A percentile compares a stretch with the other conserved stretches of the same genome.
These are phyloP conservation scores for Populus nigra DNA, from an alignment of 345 rosid species.

Conservation along the genomic window DNA sequence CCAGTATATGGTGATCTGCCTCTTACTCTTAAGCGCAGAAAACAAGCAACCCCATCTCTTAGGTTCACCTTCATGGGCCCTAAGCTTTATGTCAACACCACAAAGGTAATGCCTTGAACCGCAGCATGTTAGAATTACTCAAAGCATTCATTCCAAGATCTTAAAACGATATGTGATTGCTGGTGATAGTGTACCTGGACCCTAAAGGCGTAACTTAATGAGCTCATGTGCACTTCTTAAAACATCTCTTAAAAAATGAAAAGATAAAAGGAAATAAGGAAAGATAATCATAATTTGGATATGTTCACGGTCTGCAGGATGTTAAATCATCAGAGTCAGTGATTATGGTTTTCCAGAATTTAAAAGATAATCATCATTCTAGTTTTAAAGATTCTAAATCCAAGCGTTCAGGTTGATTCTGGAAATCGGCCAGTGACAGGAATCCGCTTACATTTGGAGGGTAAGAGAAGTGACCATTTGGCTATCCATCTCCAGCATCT, in stretches of 20 bases:
- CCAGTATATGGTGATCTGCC: slow-evolving; percentile 91
- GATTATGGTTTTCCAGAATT: not conserved
- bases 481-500: slow-evolving; percentile 94
- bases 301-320: not conserved
- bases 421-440: slow-evolving; percentile 85
- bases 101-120: slow-evolving; percentile 41
- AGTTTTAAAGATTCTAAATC: slow-evolving; percentile 5
- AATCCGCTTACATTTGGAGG: slow-evolving; percentile 83
- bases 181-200: not conserved
- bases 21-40: slow-evolving; percentile 66
- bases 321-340: not conserved
- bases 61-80: slow-evolving; percentile 90
- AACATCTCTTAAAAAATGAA: not conserved
- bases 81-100: slow-evolving; percentile 75
- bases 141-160: not conserved
- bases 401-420: slow-evolving; percentile 59
- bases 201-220: not conserved
- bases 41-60: slow-evolving; percentile 68
- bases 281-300: not conserved
- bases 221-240: not conserved
- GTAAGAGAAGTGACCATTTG: slow-evolving; percentile 81
- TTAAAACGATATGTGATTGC: not conserved
- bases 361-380: not conserved
- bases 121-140: slow-evolving; percentile 2
- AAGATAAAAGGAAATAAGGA: not conserved